Percentiles rank a stretch among this genome's conserved stretches.
These are phyloP conservation scores for Endotrypanum monterogeii DNA, from an alignment of 208 protist genomes.

Conservation along the genomic window DNA sequence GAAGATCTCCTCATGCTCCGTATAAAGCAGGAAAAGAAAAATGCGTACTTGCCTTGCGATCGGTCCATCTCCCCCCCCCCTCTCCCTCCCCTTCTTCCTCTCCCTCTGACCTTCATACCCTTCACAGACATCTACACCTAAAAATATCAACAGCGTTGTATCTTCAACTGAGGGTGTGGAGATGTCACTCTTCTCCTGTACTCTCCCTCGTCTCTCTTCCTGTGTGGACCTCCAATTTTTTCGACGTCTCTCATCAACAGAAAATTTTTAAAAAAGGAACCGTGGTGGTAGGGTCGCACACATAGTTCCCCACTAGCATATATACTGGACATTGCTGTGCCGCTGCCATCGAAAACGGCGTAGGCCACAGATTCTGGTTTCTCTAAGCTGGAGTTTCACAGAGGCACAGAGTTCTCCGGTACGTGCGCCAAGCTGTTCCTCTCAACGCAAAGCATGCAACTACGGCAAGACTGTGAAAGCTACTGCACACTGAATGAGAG, in stretches of 20 bases:
- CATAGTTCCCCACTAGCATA: background rate
- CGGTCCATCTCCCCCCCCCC: too few species aligned
- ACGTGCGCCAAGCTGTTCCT: slow-evolving; percentile 45
- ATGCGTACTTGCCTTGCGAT: too few species aligned
- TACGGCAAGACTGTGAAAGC: slow-evolving; percentile 52
- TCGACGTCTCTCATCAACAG: too few species aligned
- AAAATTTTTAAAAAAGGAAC: too few species aligned
- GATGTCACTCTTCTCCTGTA: background rate
- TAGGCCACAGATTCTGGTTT: slow-evolving; percentile 34
- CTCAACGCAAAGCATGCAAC: slow-evolving; percentile 34
- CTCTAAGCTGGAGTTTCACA: slow-evolving; percentile 41
- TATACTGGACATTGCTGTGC: background rate
- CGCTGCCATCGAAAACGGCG: background rate
- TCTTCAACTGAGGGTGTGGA: too few species aligned
- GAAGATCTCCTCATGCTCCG: background rate
- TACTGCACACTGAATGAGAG: slow-evolving; percentile 39
- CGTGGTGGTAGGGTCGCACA: too few species aligned
- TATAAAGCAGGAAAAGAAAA: background rate
- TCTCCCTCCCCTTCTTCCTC: too few species aligned
- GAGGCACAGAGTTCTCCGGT: slow-evolving; percentile 29
- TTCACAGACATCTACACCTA: too few species aligned
- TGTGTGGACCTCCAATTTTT: too few species aligned
- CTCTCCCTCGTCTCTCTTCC: too few species aligned
- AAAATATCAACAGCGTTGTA: too few species aligned
- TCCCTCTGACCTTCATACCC: too few species aligned